phyloP scores from a whole-genome alignment of 2,329 filamentous ascomycete species.

The Pestalotiopsis sp. region DNA sequence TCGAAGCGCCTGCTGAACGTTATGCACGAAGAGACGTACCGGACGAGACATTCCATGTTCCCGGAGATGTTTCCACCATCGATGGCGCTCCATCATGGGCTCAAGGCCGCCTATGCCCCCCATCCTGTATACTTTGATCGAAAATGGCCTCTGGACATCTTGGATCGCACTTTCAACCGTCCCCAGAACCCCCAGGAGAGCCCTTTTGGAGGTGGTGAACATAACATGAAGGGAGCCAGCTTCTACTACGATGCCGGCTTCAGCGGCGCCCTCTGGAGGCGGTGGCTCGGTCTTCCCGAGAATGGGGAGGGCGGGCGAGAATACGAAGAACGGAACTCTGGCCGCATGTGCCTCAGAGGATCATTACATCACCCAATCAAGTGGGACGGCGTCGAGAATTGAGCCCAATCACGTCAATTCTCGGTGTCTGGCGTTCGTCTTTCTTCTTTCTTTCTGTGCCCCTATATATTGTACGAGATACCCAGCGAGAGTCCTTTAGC shows the following conservation, averaged over 20 bases:
- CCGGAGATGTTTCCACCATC: conserved; percentile 63
- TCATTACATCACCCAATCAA: conserved; percentile 70
- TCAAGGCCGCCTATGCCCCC: conserved; percentile 64
- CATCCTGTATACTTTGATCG: conserved; percentile 69
- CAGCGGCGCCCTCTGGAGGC: conserved; percentile 60
- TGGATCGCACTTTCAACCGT: conserved; percentile 65
- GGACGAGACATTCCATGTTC: conserved; percentile 56
- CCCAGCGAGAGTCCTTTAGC: background rate
- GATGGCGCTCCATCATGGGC: conserved; percentile 58
- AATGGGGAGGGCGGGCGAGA: conserved; percentile 34
- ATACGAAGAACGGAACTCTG: conserved; percentile 25
- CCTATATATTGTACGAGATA: background rate
- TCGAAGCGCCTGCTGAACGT: conserved; percentile 53
- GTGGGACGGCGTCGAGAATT: conserved; percentile 27
- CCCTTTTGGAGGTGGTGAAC: conserved; percentile 62
- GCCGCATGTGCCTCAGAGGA: conserved; percentile 65
- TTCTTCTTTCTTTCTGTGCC: background rate
- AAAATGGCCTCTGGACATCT: conserved; percentile 57
- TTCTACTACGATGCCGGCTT: conserved; percentile 70
- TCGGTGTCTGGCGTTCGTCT: background rate
- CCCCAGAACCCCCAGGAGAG: conserved; percentile 53
- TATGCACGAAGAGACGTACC: conserved; percentile 59
- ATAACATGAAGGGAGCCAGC: conserved; percentile 66
- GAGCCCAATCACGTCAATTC: background rate
- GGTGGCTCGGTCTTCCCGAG: conserved; percentile 52